These are phyloP conservation scores for Lasiosphaeria miniovina DNA, from an alignment of 495 filamentous ascomycete genomes.

Conservation along the genomic window DNA sequence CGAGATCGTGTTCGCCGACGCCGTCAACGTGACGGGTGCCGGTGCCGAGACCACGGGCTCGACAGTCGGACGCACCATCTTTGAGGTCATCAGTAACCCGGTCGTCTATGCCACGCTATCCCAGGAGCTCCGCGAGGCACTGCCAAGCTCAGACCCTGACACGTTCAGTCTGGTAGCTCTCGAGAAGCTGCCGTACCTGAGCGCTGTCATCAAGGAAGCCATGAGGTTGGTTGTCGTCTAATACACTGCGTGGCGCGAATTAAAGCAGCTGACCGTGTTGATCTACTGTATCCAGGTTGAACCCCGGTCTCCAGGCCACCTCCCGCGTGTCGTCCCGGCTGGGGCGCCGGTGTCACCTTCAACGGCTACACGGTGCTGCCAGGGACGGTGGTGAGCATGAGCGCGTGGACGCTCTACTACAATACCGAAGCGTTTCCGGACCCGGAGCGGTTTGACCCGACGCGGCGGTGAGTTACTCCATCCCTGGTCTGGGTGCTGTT, in stretches of 20 bases:
- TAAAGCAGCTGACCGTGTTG: too few species aligned
- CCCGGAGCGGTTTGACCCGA: constrained; percentile 39
- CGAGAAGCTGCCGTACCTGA: constrained; percentile 36
- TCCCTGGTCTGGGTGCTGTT: background rate
- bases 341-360: constrained; percentile 24
- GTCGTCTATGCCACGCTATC: constrained; percentile 27
- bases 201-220: constrained; percentile 35
- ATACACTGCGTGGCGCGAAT: too few species aligned
- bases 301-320: constrained; percentile 17
- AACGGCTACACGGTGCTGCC: constrained; percentile 20
- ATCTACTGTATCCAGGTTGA: constrained; percentile 11
- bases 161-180: constrained; percentile 11
- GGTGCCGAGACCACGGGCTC: constrained; percentile 42
- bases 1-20: constrained; percentile 28
- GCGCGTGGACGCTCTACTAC: constrained; percentile 34
- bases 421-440: constrained; percentile 40
- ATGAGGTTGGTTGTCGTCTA: constrained; percentile 11
- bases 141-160: constrained; percentile 29
- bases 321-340: constrained; percentile 27
- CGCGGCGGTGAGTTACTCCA: constrained; percentile 43
- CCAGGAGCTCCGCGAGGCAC: constrained; percentile 32
- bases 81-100: constrained; percentile 34
- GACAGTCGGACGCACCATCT: constrained; percentile 36
- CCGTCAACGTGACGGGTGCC: constrained; percentile 32
- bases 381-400: constrained; percentile 17